Conservation (phyloP, 1,139 yeast genomes). For the Yarrowia galli region DNA sequence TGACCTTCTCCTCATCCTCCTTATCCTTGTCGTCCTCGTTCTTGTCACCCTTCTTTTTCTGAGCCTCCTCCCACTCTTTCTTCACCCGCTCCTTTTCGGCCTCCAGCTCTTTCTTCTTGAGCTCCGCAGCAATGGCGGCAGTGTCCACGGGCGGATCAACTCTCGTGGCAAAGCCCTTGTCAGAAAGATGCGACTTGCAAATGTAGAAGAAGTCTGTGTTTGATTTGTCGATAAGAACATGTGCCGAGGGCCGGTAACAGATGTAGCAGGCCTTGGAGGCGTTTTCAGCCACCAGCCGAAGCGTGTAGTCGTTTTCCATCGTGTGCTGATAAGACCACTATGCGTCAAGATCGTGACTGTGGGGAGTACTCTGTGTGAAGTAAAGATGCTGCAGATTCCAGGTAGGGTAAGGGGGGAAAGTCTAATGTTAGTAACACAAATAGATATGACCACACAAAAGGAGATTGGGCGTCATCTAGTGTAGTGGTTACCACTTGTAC, state of each 20-base stretch:
- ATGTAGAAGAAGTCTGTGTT: conserved; percentile 36
- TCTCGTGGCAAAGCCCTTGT: conserved; percentile 29
- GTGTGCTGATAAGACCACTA: background rate
- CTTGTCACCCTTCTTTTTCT: background rate
- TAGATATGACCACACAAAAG: too few species aligned
- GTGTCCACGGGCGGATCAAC: conserved; percentile 24
- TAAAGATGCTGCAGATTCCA: too few species aligned
- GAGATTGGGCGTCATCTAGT: too few species aligned
- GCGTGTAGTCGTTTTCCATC: conserved; percentile 34
- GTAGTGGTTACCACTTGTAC: too few species aligned
- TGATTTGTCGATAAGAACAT: conserved; percentile 32
- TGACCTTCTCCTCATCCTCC: conserved; percentile 26
- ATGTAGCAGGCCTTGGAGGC: conserved; percentile 35
- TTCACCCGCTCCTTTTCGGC: conserved; percentile 10
- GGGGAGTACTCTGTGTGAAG: too few species aligned
- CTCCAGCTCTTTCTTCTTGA: conserved; percentile 8
- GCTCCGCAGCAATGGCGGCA: background rate
- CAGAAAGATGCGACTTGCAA: conserved; percentile 27
- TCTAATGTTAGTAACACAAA: too few species aligned
- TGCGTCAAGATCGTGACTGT: background rate
- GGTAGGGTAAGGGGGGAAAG: too few species aligned
- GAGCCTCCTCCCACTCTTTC: conserved; percentile 23
- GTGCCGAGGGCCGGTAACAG: conserved; percentile 27
- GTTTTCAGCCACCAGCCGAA: conserved; percentile 27
- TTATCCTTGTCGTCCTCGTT: conserved; percentile 23